phyloP scores from a whole-genome alignment of 305 asterid genomes.

The Fraxinus paxiana region DNA sequence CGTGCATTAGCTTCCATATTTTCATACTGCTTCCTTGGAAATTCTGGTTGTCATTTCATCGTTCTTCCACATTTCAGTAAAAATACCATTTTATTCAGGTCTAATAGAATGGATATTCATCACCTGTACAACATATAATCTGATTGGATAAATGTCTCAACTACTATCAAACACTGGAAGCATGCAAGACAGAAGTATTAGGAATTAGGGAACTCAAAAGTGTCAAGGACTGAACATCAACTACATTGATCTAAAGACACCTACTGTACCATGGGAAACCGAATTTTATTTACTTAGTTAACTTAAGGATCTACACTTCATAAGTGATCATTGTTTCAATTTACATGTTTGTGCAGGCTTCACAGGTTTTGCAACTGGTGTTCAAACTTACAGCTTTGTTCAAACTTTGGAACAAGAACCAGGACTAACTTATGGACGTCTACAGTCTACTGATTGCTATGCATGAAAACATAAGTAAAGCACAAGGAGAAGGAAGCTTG shows the following conservation, averaged over 20 bases:
- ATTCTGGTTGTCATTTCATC: no score
- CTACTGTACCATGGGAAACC: slow-evolving; percentile 1
- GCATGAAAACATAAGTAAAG: slow-evolving; percentile 42
- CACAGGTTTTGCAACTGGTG: slow-evolving; percentile 58
- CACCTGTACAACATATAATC: not conserved
- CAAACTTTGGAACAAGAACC: slow-evolving; percentile 48
- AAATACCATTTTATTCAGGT: no score
- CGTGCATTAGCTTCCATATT: not conserved
- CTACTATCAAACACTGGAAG: not conserved
- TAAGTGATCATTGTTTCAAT: not conserved
- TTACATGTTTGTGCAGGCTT: slow-evolving; percentile 44
- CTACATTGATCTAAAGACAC: not conserved
- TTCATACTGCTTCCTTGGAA: not conserved
- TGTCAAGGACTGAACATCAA: not conserved
- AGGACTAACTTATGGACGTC: slow-evolving; percentile 50
- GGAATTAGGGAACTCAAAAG: not conserved
- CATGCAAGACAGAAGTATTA: not conserved
- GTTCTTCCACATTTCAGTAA: no score
- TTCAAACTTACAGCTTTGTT: slow-evolving; percentile 64
- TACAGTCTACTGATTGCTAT: slow-evolving; percentile 43
- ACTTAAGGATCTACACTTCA: not conserved
- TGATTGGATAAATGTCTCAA: not conserved
- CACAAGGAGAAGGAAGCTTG: slow-evolving; percentile 36
- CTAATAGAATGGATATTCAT: not conserved
- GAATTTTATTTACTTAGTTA: not conserved